Percentiles rank a stretch among this genome's conserved stretches.
phyloP scores from a whole-genome alignment of 495 filamentous ascomycete genomes.

The Tetracladium marchalianum region DNA sequence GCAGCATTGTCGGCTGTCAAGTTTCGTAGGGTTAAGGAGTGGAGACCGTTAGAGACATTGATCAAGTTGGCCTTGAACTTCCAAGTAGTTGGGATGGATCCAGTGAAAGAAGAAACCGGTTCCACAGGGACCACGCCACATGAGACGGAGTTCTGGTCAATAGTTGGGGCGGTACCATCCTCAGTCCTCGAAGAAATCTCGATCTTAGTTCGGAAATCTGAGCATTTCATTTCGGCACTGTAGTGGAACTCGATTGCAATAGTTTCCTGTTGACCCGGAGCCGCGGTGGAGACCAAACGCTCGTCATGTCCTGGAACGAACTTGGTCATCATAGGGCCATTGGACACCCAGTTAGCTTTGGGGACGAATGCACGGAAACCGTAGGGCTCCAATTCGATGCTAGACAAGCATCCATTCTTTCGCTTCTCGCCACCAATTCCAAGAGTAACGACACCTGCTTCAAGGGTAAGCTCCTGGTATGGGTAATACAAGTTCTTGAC shows the following conservation, averaged over 20 bases:
- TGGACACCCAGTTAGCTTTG: constrained; percentile 33
- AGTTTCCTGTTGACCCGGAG: constrained; percentile 26
- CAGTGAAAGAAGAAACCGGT: constrained; percentile 66
- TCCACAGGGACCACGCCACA: constrained; percentile 39
- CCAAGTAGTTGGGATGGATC: constrained; percentile 81
- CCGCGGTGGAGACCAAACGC: constrained; percentile 42
- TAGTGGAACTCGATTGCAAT: constrained; percentile 47
- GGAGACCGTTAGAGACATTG: constrained; percentile 56
- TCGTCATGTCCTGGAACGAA: constrained; percentile 57
- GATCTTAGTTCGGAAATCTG: constrained; percentile 39
- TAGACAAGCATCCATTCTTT: not conserved
- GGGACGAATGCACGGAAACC: constrained; percentile 59
- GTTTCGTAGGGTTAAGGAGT: constrained; percentile 51
- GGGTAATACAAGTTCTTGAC: constrained; percentile 63
- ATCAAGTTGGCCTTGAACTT: constrained; percentile 41
- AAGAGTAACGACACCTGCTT: constrained; percentile 31
- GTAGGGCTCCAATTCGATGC: constrained; percentile 34
- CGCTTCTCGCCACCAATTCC: constrained; percentile 34
- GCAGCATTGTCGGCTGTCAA: constrained; percentile 28
- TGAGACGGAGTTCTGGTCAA: constrained; percentile 31
- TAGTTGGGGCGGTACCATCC: constrained; percentile 26
- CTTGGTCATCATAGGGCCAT: constrained; percentile 56
- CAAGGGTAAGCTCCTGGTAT: constrained; percentile 44
- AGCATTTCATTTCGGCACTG: constrained; percentile 54
- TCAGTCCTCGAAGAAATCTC: constrained; percentile 43